Evolutionary conservation across 2,329 filamentous ascomycete genomes (phyloP).

Genomic region (Talaromyces sp.): DNA sequence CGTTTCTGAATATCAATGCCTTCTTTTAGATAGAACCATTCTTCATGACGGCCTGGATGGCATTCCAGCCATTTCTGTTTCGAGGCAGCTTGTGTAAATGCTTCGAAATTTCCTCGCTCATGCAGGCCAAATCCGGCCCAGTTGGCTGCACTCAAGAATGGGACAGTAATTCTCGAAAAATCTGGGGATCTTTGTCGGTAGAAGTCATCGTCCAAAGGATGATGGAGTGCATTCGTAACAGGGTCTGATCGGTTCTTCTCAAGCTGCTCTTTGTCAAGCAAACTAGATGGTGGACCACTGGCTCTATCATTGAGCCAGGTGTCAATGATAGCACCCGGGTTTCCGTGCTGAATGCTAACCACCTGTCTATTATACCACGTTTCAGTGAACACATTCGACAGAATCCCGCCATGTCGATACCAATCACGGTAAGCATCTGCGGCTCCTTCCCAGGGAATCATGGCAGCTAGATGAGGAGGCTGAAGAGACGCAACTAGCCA

Average conservation of each 20-base stretch:
- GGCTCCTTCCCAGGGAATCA: slow-evolving; percentile 56
- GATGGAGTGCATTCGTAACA: not conserved
- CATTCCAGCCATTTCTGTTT: not conserved
- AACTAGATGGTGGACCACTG: not conserved
- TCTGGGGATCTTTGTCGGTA: not conserved
- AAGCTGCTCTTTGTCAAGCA: not conserved
- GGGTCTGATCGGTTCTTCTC: not conserved
- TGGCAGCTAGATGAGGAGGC: slow-evolving; percentile 44
- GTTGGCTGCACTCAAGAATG: not conserved
- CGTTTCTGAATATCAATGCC: not conserved
- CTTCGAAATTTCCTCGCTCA: slow-evolving; percentile 4
- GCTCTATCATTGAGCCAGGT: not conserved
- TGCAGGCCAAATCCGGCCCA: slow-evolving; percentile 6
- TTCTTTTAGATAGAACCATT: slow-evolving; percentile 8
- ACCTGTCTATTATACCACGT: slow-evolving; percentile 39
- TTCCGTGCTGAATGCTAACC: slow-evolving; percentile 1
- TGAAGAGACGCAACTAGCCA: slow-evolving; percentile 52
- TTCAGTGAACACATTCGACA: slow-evolving; percentile 25
- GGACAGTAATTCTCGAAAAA: not conserved
- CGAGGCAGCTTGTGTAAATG: slow-evolving; percentile 4
- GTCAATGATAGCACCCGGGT: not conserved
- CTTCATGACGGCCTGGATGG: not conserved
- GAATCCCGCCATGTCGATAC: slow-evolving; percentile 58
- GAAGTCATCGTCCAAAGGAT: not conserved
- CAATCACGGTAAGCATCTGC: slow-evolving; percentile 52